These are phyloP conservation scores for Gyrodon lividus DNA, from an alignment of 768 basidiomycete genomes.

Conservation along the genomic window DNA sequence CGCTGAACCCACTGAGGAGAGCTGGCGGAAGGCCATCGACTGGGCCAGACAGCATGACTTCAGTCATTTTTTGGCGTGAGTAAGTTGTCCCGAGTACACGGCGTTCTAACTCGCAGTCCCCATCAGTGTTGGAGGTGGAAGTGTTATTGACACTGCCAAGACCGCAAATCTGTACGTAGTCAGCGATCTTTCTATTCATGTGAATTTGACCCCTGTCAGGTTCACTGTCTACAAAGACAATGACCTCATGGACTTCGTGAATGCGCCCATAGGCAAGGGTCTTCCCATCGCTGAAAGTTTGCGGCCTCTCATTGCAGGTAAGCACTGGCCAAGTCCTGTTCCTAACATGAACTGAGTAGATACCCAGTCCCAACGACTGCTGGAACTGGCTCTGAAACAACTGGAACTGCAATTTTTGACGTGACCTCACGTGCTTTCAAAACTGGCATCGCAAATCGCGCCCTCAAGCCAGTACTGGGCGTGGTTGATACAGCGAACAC, in stretches of 20 bases:
- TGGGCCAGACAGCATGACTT: constrained; percentile 88
- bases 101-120: neutral
- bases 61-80: constrained; percentile 89
- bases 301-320: constrained; percentile 81
- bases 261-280: constrained; percentile 93
- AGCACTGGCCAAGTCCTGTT: constrained; percentile 9
- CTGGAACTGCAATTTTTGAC: constrained; percentile 91
- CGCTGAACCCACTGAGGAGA: constrained; percentile 90
- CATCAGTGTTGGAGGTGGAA: constrained; percentile 85
- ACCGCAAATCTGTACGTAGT: constrained; percentile 77
- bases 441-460: constrained; percentile 92
- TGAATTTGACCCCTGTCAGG: constrained; percentile 36
- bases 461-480: constrained; percentile 86
- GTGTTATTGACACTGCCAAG: constrained; percentile 95
- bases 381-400: constrained; percentile 94
- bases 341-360: neutral
- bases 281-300: constrained; percentile 73
- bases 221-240: constrained; percentile 91
- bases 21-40: constrained; percentile 82
- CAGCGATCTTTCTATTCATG: neutral
- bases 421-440: constrained; percentile 92
- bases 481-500: constrained; percentile 90
- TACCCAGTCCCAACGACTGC: constrained; percentile 64
- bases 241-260: constrained; percentile 94
- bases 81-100: constrained; percentile 12